These are phyloP conservation scores for Entomortierella beljakovae DNA, from an alignment of 192 early-diverging fungal genomes.

Conservation along the genomic window DNA sequence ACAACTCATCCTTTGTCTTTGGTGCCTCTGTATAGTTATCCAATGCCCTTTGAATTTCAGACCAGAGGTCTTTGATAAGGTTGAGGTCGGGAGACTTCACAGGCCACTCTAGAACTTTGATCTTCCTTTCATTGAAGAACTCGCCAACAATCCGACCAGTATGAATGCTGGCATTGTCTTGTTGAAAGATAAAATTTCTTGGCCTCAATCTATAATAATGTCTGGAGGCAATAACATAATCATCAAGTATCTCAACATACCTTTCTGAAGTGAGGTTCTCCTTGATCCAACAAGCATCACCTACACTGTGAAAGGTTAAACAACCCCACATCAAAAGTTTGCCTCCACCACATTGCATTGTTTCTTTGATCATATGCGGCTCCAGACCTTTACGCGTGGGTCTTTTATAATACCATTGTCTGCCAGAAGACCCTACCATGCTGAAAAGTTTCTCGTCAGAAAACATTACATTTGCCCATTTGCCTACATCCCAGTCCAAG, in stretches of 20 bases:
- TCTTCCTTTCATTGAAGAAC: conserved; percentile 8
- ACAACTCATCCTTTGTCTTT: background rate
- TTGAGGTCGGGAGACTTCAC: conserved; percentile 21
- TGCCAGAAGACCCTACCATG: conserved; percentile 2
- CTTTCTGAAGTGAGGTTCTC: background rate
- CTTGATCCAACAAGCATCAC: background rate
- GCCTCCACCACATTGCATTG: conserved; percentile 4
- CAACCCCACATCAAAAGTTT: conserved; percentile 5
- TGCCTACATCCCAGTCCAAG: conserved; percentile 6
- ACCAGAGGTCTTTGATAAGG: conserved; percentile 23
- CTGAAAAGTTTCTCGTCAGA: conserved; percentile 26
- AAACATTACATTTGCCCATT: conserved; percentile 30
- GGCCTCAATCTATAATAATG: background rate
- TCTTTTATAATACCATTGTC: background rate
- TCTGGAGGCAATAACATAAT: background rate
- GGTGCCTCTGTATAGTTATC: background rate
- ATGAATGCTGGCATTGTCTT: conserved; percentile 13
- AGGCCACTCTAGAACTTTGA: conserved; percentile 21
- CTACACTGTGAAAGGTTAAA: background rate
- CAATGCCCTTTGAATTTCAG: background rate
- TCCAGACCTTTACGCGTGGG: background rate
- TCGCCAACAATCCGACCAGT: background rate
- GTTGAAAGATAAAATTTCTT: conserved; percentile 9
- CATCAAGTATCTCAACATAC: background rate
- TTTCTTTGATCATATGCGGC: background rate